phyloP scores from a whole-genome alignment of 768 basidiomycete genomes.

The Collybiopsis confluens region DNA sequence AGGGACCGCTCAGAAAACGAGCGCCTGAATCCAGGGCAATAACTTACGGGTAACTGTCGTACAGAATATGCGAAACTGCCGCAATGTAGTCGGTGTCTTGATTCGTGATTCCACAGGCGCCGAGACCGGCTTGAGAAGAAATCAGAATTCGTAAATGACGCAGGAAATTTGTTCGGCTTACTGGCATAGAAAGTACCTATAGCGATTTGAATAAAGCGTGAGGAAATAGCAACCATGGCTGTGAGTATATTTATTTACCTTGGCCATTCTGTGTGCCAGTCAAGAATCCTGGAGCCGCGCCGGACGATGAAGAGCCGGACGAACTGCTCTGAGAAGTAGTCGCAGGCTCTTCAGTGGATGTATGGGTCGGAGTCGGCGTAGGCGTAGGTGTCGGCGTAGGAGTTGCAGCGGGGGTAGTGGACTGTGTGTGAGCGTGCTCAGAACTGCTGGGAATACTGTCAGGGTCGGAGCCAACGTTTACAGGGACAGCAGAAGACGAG shows the following conservation, averaged over 20 bases:
- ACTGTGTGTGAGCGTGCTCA: neutral
- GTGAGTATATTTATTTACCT: slow-evolving; percentile 22
- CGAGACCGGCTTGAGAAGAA: slow-evolving; percentile 45
- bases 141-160: slow-evolving; percentile 5
- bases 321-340: slow-evolving; percentile 12
- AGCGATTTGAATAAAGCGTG: neutral
- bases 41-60: slow-evolving; percentile 58
- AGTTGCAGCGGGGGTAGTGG: slow-evolving; percentile 17
- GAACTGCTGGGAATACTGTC: slow-evolving; percentile 8
- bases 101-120: slow-evolving; percentile 61
- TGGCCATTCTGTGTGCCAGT: slow-evolving; percentile 47
- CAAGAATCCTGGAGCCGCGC: slow-evolving; percentile 34
- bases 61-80: slow-evolving; percentile 53
- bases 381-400: slow-evolving; percentile 14
- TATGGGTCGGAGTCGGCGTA: slow-evolving; percentile 6
- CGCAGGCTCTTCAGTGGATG: slow-evolving; percentile 5
- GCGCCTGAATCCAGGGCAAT: neutral
- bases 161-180: slow-evolving; percentile 17
- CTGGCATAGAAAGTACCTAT: slow-evolving; percentile 51
- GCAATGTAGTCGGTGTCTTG: slow-evolving; percentile 47
- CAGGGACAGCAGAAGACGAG: slow-evolving; percentile 8
- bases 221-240: slow-evolving; percentile 2
- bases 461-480: slow-evolving; percentile 12
- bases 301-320: slow-evolving; percentile 3
- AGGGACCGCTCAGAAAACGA: neutral